phyloP scores from a whole-genome alignment of 495 filamentous ascomycete genomes.

The Parmelia sp. region DNA sequence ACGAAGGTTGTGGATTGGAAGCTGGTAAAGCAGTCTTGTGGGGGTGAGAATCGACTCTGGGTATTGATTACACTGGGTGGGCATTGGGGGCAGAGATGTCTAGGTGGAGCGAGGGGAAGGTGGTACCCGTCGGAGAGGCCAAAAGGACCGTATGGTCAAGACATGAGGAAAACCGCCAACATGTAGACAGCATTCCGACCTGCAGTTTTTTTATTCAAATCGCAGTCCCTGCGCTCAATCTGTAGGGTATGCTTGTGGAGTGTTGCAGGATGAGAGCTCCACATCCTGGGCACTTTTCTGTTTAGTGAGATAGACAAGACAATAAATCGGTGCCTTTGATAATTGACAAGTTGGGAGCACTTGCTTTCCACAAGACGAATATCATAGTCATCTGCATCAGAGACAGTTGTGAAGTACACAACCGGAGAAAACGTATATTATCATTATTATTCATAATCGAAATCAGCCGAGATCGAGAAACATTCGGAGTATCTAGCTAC shows the following conservation, averaged over 20 bases:
- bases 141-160: neutral
- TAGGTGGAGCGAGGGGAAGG: neutral
- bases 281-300: neutral
- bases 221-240: neutral
- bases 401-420: neutral
- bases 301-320: neutral
- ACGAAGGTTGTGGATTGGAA: neutral
- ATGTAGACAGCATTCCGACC: neutral
- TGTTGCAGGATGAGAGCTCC: neutral
- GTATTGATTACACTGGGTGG: neutral
- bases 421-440: neutral
- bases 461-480: neutral
- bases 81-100: neutral
- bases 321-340: neutral
- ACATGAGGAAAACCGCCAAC: neutral
- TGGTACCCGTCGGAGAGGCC: neutral
- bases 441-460: conserved; percentile 6
- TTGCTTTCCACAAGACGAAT: no score
- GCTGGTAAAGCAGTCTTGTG: neutral
- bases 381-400: neutral
- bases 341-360: no score
- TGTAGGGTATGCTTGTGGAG: neutral
- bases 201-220: neutral
- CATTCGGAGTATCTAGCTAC: conserved; percentile 10
- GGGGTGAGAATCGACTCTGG: neutral